Percentiles rank a stretch among this genome's conserved stretches.
These are phyloP conservation scores for Tulasnella calospora DNA, from an alignment of 768 basidiomycete genomes.

Conservation along the genomic window DNA sequence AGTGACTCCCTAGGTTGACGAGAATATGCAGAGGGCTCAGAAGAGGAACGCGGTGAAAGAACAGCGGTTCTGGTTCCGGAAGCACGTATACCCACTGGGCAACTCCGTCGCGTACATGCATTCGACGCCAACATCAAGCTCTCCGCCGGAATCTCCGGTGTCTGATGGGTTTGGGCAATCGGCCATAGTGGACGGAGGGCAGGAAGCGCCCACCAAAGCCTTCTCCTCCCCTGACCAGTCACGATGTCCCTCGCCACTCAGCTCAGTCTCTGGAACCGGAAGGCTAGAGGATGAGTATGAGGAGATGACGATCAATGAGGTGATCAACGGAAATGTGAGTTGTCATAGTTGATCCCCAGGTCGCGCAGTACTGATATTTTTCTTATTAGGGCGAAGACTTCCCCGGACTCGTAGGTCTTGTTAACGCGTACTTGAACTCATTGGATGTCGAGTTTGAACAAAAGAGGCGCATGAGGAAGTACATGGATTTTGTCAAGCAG, in stretches of 20 bases:
- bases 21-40: constrained; percentile 92
- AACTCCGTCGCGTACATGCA: background rate
- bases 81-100: constrained; percentile 66
- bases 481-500: constrained; percentile 70
- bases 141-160: constrained; percentile 31
- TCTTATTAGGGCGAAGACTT: constrained; percentile 52
- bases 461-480: constrained; percentile 60
- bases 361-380: background rate
- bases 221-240: constrained; percentile 55
- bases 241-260: constrained; percentile 51
- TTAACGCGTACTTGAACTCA: constrained; percentile 79
- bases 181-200: constrained; percentile 46
- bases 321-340: constrained; percentile 85
- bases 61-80: constrained; percentile 87
- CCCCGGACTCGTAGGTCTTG: constrained; percentile 75
- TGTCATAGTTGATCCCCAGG: background rate
- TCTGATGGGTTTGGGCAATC: constrained; percentile 10
- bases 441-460: constrained; percentile 67
- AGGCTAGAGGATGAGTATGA: constrained; percentile 76
- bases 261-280: constrained; percentile 42
- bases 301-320: constrained; percentile 87
- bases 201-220: constrained; percentile 29
- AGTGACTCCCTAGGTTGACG: constrained; percentile 55
- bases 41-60: constrained; percentile 65
- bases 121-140: constrained; percentile 15